Base-by-base conservation (phyloP, 148 eudicot species). In the Chenopodium suecicum region DNA sequence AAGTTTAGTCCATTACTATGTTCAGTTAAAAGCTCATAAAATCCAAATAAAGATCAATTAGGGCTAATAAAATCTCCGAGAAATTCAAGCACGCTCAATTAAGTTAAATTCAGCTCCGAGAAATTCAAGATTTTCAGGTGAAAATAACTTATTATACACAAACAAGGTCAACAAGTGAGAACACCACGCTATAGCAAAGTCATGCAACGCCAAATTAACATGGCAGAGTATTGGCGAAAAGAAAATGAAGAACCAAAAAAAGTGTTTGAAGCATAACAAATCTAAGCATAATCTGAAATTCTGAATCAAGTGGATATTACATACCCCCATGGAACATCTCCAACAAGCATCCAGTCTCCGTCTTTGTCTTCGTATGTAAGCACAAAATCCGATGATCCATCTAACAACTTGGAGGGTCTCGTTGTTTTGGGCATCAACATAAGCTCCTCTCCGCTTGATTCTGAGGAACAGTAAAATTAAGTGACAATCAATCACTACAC, bases 301-400 rank as follows among this genome's bases (percentile, higher is more conserved):
- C 44, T 12, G 20, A 23, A 20, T 46, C 47, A 68, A 76, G 50
- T 82, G 48, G 22, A 78, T 81, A 74, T 27, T 44, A 74, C 90
- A 84, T 93, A 95, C 98, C 91, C 86, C 93, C 94, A 95, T 23
- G 98, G 96, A 82, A 93, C 98, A 90, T 95, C 98, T 73, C 98
- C 98, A 60, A 93, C 97, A 56, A 95, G 95, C 98, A 95, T 95
- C 97, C 97, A 93, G 78, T 95, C 98, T 82, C 98, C 97, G 9
- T 95, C 97, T 87, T 86, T 95, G 86, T 95, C 98, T 89, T 95
- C 97, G 86, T 95, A 93, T 70, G 95, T 95, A 62, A 95, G 97
- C 84, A 95, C 98, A 82, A 86, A 93, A n/a, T 91, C 94, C 10
- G 97, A 95, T 68, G 92, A 88, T 78, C 93, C 98, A 77, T 92